phyloP scores from a whole-genome alignment of 257 asterid genomes.

The Forsythia suspensa region DNA sequence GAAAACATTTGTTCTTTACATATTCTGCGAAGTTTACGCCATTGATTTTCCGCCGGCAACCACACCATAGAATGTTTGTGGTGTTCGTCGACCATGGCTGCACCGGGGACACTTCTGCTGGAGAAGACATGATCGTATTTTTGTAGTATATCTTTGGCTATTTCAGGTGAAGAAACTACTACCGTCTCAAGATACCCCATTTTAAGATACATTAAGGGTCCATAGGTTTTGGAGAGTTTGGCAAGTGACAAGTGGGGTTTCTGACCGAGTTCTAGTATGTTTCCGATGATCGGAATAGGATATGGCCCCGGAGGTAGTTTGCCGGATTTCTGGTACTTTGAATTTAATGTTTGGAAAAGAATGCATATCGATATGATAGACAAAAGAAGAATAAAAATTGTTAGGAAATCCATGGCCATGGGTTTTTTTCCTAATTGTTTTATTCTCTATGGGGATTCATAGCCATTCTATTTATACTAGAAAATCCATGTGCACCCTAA shows the following conservation, averaged over 20 bases:
- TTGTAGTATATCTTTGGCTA: conserved; percentile 18
- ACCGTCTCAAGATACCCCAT: conserved; percentile 26
- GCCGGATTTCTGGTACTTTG: neutral
- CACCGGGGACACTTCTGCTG: neutral
- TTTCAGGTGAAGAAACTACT: neutral
- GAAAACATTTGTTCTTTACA: conserved; percentile 26
- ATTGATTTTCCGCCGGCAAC: conserved; percentile 10
- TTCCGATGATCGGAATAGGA: conserved; percentile 25
- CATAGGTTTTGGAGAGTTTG: conserved; percentile 27
- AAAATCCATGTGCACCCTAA: too few species aligned
- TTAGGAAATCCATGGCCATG: too few species aligned
- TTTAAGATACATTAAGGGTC: conserved; percentile 28
- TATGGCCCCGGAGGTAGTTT: conserved; percentile 23
- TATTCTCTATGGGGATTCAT: too few species aligned
- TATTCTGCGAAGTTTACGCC: conserved; percentile 30
- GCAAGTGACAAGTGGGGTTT: conserved; percentile 26
- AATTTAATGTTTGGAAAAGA: neutral
- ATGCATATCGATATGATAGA: neutral
- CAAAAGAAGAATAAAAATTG: neutral
- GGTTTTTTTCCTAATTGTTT: too few species aligned
- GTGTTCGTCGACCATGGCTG: neutral
- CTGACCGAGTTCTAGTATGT: conserved; percentile 23
- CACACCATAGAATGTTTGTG: conserved; percentile 24
- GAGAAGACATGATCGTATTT: conserved; percentile 21
- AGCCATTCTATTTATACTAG: too few species aligned